Evolutionary conservation across 2,329 filamentous ascomycete genomes (phyloP), one percentile per base, ranked within the genome.

Genomic region (Nemania sp.): DNA sequence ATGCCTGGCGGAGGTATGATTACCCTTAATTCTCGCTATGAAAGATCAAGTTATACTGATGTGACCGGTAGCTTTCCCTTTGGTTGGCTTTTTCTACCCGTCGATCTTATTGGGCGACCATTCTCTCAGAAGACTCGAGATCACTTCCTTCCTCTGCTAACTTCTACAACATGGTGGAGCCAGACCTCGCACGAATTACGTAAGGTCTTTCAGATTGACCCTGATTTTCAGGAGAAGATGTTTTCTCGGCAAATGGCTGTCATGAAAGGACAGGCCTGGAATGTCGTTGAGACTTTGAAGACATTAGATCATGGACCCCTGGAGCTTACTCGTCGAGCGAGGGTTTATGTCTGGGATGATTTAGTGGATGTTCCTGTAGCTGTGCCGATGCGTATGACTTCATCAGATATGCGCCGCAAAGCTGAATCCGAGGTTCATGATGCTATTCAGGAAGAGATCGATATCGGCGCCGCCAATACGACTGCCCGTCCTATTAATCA

Each of bases 251-350:
- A 99, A 73, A 96, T 99, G 63, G 94, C 95, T 1, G 95, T 99
- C 60, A 97, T 99, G 92, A 99, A 99, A 77, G 95, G 95, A 11
- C 95, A 99, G 74, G 95, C 95, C 0, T 99, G 95, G 92, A 99
- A 99, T 73, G 95, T 99, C 0, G 95, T 99, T 4, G 95, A 99
- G 78, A 97, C 95, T 0, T 83, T 99, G 63, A 99, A 99, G 75
- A 90, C 90, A 17, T 82, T 87, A 0, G 95, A 98, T 71, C 94
- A 98, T 72, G 95, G 95, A 0, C 95, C 95, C 0, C 80, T 99
- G 17, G 95, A 98, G 77, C 84, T 99, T 54, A 98, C 95, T 4
- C 85, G 95, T 65, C 85, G 95, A 67, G 90, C 92, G 50, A 88
- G 94, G 69, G 94, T 99, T 17, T 97, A 92, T 70, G 94, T 99